phyloP scores from a whole-genome alignment of 1,284 basidiomycete genomes.

The Cryptococcus hybrid region DNA sequence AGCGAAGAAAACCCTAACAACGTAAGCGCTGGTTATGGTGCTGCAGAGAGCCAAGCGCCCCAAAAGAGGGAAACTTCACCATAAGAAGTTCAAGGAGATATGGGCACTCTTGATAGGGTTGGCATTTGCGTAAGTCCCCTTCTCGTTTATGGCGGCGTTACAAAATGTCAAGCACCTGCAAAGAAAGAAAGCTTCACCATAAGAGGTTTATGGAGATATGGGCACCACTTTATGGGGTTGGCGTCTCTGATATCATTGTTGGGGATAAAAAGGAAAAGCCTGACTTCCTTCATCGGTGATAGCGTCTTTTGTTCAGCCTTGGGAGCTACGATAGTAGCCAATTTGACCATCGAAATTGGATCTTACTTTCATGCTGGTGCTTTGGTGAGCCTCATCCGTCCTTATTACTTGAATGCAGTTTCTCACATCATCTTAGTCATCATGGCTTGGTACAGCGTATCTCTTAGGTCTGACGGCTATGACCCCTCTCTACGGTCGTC shows the following conservation, averaged over 20 bases:
- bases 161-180: too few relatives aligned
- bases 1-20: neutral
- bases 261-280: neutral
- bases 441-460: slow-evolving; percentile 34
- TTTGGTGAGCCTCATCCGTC: slow-evolving; percentile 14
- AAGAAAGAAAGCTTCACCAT: neutral
- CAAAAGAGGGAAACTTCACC: slow-evolving; percentile 8
- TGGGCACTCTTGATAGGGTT: slow-evolving; percentile 25
- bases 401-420: neutral
- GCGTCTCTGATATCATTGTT: neutral
- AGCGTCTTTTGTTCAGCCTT: slow-evolving; percentile 33
- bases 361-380: slow-evolving; percentile 30
- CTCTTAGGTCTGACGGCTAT: slow-evolving; percentile 34
- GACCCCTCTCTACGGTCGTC: slow-evolving; percentile 32
- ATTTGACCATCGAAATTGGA: slow-evolving; percentile 36
- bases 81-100: slow-evolving; percentile 26
- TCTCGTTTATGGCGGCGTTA: too few relatives aligned
- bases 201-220: neutral
- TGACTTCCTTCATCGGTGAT: neutral
- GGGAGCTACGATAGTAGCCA: slow-evolving; percentile 31
- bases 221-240: neutral
- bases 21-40: slow-evolving; percentile 4
- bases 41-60: neutral
- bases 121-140: slow-evolving; percentile 19
- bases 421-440: slow-evolving; percentile 10